These are phyloP conservation scores for Arthrobotrys pseudoclavata DNA, from an alignment of 2,329 filamentous ascomycete genomes.

Conservation along the genomic window DNA sequence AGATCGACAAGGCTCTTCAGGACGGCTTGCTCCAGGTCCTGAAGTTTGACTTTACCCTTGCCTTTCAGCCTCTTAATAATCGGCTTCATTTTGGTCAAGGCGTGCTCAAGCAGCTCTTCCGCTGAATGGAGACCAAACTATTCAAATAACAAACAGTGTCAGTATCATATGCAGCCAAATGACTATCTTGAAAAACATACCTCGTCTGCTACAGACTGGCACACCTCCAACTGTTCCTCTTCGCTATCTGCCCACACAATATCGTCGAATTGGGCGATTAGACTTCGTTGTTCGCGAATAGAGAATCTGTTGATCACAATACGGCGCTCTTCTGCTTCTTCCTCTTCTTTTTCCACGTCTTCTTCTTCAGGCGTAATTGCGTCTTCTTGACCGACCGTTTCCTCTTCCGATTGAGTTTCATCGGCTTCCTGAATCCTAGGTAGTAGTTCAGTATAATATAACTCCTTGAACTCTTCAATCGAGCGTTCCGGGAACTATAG, in stretches of 20 bases:
- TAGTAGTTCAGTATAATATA: constrained; percentile 26
- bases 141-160: background rate
- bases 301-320: background rate
- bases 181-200: constrained; percentile 8
- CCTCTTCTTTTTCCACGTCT: background rate
- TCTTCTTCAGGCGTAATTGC: background rate
- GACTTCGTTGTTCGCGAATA: constrained; percentile 21
- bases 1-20: constrained; percentile 10
- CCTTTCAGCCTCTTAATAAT: constrained; percentile 34
- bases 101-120: constrained; percentile 34
- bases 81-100: constrained; percentile 42
- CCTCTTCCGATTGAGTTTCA: background rate
- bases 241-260: constrained; percentile 26
- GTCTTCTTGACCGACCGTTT: background rate
- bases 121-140: constrained; percentile 33
- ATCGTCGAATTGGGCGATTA: constrained; percentile 30
- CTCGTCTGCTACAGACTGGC: constrained; percentile 25
- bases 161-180: background rate
- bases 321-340: background rate
- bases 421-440: constrained; percentile 14
- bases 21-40: constrained; percentile 34
- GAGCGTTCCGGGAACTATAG: constrained; percentile 29
- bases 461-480: constrained; percentile 19
- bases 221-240: constrained; percentile 45
- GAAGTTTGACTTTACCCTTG: constrained; percentile 14